phyloP scores from a whole-genome alignment of 2,329 filamentous ascomycete species.

The Dryadomyces quercivorus region DNA sequence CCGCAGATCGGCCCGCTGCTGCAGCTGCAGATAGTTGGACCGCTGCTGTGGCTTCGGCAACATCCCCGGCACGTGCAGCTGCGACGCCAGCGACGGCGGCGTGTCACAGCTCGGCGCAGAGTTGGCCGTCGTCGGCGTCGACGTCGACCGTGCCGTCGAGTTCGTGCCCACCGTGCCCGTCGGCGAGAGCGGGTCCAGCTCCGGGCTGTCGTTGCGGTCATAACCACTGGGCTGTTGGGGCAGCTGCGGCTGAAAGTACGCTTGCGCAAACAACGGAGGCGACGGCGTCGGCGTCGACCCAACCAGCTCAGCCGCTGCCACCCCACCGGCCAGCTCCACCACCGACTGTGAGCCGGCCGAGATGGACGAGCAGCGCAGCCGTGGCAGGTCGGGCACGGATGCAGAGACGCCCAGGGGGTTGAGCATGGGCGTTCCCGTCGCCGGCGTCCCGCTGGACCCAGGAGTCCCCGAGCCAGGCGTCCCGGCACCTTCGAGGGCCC shows the following conservation, averaged over 20 bases:
- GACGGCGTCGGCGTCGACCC: background rate
- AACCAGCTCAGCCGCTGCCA: background rate
- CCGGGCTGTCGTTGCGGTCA: background rate
- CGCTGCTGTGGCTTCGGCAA: constrained; percentile 4
- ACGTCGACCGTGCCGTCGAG: too few species aligned
- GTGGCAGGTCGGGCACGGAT: background rate
- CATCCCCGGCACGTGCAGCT: background rate
- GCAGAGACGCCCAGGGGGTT: background rate
- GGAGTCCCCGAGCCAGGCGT: too few species aligned
- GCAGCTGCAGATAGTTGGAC: constrained; percentile 8
- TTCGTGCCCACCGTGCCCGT: background rate
- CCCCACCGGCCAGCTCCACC: background rate
- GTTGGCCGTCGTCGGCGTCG: background rate
- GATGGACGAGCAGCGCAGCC: background rate
- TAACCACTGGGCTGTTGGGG: background rate
- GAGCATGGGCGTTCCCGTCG: background rate
- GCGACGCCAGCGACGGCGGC: background rate
- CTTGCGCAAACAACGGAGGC: background rate
- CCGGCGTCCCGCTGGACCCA: too few species aligned
- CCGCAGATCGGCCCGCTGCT: constrained; percentile 16
- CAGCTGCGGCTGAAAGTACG: too few species aligned
- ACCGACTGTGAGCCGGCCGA: background rate
- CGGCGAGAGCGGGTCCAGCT: background rate
- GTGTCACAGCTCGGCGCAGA: background rate
- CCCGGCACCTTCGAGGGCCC: too few species aligned